Conservation (phyloP, 331 rosid species). For the Cucumis variabilis region DNA sequence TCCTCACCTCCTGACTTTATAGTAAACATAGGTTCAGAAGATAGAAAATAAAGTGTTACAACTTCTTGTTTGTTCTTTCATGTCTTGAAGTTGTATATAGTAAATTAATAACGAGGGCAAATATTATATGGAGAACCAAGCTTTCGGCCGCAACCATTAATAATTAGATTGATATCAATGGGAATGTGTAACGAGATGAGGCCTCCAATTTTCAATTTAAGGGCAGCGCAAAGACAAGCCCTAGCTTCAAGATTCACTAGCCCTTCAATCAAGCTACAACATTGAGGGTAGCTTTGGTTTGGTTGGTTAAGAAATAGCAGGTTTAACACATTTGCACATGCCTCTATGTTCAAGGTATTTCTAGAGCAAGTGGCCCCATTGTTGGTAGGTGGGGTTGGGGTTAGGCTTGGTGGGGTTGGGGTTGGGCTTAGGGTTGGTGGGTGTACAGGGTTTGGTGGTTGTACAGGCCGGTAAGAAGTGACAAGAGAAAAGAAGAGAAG, state of each 20-base stretch:
- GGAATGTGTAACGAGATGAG: background rate
- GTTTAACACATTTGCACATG: no score
- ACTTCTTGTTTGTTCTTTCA: no score
- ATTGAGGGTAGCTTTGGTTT: background rate
- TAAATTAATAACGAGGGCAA: no score
- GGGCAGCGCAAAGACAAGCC: conserved; percentile 73
- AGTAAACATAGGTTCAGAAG: background rate
- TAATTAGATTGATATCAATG: conserved; percentile 24
- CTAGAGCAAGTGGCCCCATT: no score
- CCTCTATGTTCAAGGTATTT: no score
- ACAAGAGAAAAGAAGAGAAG: conserved; percentile 64
- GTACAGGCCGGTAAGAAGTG: conserved; percentile 54
- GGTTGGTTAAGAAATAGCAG: background rate
- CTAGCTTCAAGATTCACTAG: conserved; percentile 76
- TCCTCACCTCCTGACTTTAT: background rate
- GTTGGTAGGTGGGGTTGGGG: no score
- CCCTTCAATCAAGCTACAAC: conserved; percentile 69
- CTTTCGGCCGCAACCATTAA: conserved; percentile 57
- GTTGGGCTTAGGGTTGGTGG: background rate
- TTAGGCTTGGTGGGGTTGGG: no score
- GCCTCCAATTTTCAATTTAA: no score
- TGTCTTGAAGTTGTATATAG: background rate
- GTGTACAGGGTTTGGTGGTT: conserved; percentile 30
- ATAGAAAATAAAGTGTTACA: background rate
- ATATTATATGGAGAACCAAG: background rate